Evolutionary conservation across 305 asterid species (phyloP).

Genomic region (Fraxinus ornus): DNA sequence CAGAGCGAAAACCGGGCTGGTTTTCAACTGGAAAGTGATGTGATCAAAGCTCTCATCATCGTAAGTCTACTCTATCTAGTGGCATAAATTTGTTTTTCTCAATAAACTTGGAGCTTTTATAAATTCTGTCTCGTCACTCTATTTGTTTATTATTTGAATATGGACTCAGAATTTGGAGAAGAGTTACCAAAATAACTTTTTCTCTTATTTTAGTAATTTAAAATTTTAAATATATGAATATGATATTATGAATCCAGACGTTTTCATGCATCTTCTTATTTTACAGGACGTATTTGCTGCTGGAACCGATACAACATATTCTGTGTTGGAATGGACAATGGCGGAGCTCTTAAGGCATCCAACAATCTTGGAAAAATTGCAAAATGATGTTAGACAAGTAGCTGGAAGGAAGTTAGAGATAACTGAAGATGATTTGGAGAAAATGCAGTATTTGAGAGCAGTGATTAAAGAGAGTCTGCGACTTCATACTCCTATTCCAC

Average conservation of each 20-base stretch:
- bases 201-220: too few relatives aligned
- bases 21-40: not conserved
- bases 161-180: not conserved
- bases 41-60: slow-evolving; percentile 6
- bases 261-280: not conserved
- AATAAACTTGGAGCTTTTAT: not conserved
- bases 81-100: not conserved
- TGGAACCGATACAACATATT: slow-evolving; percentile 39
- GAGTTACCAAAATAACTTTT: not conserved
- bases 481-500: slow-evolving; percentile 21
- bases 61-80: not conserved
- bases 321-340: slow-evolving; percentile 43
- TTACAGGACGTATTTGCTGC: slow-evolving; percentile 41
- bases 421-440: slow-evolving; percentile 14
- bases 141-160: not conserved
- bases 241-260: not conserved
- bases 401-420: not conserved
- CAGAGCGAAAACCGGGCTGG: not conserved
- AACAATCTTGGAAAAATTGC: slow-evolving; percentile 5
- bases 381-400: slow-evolving; percentile 18
- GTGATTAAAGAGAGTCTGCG: slow-evolving; percentile 25
- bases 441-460: slow-evolving; percentile 26
- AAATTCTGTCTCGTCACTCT: not conserved
- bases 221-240: too few relatives aligned
- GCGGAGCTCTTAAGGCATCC: slow-evolving; percentile 38